Base-by-base conservation (phyloP, 208 protist genomes). In the Leishmania mexicana region DNA sequence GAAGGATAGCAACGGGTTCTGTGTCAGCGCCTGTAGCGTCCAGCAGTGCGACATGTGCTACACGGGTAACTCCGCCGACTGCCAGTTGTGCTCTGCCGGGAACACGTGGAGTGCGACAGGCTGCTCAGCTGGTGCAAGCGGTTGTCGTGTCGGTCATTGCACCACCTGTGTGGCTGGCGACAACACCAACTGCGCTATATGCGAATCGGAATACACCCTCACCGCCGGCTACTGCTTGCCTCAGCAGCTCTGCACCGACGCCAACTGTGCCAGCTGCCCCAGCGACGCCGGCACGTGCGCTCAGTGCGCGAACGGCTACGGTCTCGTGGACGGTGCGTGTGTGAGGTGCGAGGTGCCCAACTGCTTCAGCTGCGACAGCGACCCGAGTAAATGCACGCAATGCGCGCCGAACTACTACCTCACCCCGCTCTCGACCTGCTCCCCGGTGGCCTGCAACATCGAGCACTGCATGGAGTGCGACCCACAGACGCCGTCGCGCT, bases 321-420 rank as follows among this genome's bases (percentile, higher is more conserved):
- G 58, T 60, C 79, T 78, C 79, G 79, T 82, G 40, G 74, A 82
- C 49, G 71, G 71, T 21, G 38, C 17, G n/a, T 82, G 79, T 65
- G 40, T 40, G 72, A 3, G 1, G 21, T 82, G 79, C 35, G 24
- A 31, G 40, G 79, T 40, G 51, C 24, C 65, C 24, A 6, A 81
- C 68, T 82, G 79, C 60, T 5, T 24, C 15, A 4, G 54, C 35
- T 82, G 79, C 60, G 45, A 73, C 79, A 45, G 17, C 58, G 40
- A 82, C 71, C 2, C 53, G 24, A 70, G 31, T 28, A n/a, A 24
- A 31, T 82, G 79, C 58, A 53, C 28, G 47, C 5, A n/a, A 19
- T 82, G 79, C 45, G 58, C 67, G 10, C 21, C 47, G n/a, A 64
- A 40, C 31, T 76, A 57, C 64, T 74, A 49, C 78, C 53, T 81